Evolutionary conservation across 306 rosid species (phyloP).

Genomic region (Medicago ruthenica): DNA sequence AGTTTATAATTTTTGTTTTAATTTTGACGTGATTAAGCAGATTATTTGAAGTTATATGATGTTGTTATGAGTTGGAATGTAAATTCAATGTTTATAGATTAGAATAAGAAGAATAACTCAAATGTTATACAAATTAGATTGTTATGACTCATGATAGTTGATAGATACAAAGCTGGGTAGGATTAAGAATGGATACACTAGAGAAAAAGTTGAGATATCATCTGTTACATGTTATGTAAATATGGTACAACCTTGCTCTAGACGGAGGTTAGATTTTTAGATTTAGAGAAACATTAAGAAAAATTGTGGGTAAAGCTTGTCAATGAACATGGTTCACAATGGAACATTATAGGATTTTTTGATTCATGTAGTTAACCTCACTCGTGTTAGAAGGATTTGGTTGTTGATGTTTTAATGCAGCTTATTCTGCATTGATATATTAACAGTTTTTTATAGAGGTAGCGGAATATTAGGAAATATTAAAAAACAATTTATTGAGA

Average conservation of each 20-base stretch:
- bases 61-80: background rate
- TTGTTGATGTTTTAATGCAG: background rate
- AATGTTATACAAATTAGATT: background rate
- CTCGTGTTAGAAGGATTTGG: background rate
- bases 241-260: background rate
- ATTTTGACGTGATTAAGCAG: background rate
- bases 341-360: background rate
- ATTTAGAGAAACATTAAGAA: background rate
- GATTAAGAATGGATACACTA: background rate
- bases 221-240: background rate
- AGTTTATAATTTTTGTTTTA: slow-evolving; percentile 3
- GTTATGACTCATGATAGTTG: background rate
- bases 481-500: background rate
- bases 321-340: background rate
- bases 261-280: background rate
- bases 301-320: background rate
- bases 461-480: background rate
- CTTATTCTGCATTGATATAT: background rate
- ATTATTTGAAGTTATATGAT: background rate
- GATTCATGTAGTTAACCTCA: background rate
- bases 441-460: background rate
- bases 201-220: background rate
- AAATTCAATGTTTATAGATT: background rate
- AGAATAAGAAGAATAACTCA: background rate
- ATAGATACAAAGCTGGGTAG: background rate